Evolutionary conservation across 176 grass and related monocot species (phyloP), one percentile per base, ranked within the genome.

Genomic region (Lolium perenne): DNA sequence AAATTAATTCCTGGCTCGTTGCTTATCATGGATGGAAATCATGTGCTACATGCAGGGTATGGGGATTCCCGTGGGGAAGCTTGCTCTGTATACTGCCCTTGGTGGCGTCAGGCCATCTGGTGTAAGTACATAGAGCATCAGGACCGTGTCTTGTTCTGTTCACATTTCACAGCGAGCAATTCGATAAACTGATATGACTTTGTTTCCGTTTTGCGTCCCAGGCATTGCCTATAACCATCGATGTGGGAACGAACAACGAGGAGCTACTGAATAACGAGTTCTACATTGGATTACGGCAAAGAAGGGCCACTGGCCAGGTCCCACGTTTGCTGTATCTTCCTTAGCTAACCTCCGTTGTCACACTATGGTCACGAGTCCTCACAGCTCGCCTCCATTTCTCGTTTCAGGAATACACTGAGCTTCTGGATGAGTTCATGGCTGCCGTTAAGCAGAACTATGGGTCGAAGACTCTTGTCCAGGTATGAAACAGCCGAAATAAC

Each of bases 21-120:
- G 25, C 43, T 85, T 70, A 82, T 46, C 14, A 59, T n/a, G 64
- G 6, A 11, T 64, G 56, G 14, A 74, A 9, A 53, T 75, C 50
- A 15, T 56, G 14, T 84, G 50, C 6, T 56, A 13, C 68, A 98
- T 62, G 17, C 68, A 98, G 95, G 95, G 95, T 43, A 98, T 98
- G 95, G 95, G 95, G 66, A 95, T 98, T 82, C 95, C 90, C 74
- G 95, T 98, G 81, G 93, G 93, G 25, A 98, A 95, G 83, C 93
- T 98, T 85, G 81, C 93, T 32, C 62, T 98, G 2, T 98, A 98
- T 85, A 95, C 86, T 21, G 95, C 93, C 17, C 93, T 98, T 61
- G 95, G 91, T 84, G 95, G 95, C 25, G 86, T 98, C 22, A 90
- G 91, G 12, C 91, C 93, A 70, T 98, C 95, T 7, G 72, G 80